Evolutionary conservation across 352 stramenopile species (phyloP).

Genomic region (Phytophthora sp.): DNA sequence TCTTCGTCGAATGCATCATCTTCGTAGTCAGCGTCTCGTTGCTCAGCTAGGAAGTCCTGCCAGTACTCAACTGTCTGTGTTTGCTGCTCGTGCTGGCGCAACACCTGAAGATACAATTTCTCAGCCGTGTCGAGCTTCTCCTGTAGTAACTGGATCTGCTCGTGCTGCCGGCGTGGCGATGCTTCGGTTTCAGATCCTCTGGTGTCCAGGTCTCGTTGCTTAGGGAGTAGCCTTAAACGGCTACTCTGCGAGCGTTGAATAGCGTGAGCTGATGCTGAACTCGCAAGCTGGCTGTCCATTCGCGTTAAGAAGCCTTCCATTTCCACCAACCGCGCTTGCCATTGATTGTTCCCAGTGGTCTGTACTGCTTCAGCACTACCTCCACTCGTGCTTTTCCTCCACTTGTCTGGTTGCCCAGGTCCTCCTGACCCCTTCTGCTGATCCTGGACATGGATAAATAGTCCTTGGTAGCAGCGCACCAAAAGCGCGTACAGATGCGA

Average conservation of each 20-base stretch:
- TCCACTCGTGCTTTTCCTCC: slow-evolving; percentile 3
- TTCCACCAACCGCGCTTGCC: slow-evolving; percentile 50
- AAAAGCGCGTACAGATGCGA: slow-evolving; percentile 56
- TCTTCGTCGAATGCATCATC: slow-evolving; percentile 37
- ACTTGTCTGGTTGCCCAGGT: too few relatives aligned
- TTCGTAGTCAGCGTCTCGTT: slow-evolving; percentile 45
- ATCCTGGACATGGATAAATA: slow-evolving; percentile 41
- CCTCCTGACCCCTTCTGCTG: not conserved
- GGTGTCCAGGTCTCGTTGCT: slow-evolving; percentile 9
- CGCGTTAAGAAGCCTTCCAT: slow-evolving; percentile 62
- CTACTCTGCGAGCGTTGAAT: slow-evolving; percentile 23
- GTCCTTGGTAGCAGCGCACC: slow-evolving; percentile 64
- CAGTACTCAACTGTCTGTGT: slow-evolving; percentile 67
- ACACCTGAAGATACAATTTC: slow-evolving; percentile 73
- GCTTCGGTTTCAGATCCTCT: not conserved
- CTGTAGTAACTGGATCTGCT: slow-evolving; percentile 48
- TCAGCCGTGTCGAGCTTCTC: slow-evolving; percentile 75
- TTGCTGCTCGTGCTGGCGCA: slow-evolving; percentile 73
- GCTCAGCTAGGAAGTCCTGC: slow-evolving; percentile 60
- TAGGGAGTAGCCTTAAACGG: slow-evolving; percentile 32
- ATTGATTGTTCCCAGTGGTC: slow-evolving; percentile 17
- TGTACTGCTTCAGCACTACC: slow-evolving; percentile 3
- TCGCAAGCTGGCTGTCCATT: slow-evolving; percentile 13
- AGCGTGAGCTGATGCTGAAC: not conserved
- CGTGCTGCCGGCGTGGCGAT: slow-evolving; percentile 29